Evolutionary conservation across 495 filamentous ascomycete genomes (phyloP).

Genomic region (Cercophora newfieldiana): DNA sequence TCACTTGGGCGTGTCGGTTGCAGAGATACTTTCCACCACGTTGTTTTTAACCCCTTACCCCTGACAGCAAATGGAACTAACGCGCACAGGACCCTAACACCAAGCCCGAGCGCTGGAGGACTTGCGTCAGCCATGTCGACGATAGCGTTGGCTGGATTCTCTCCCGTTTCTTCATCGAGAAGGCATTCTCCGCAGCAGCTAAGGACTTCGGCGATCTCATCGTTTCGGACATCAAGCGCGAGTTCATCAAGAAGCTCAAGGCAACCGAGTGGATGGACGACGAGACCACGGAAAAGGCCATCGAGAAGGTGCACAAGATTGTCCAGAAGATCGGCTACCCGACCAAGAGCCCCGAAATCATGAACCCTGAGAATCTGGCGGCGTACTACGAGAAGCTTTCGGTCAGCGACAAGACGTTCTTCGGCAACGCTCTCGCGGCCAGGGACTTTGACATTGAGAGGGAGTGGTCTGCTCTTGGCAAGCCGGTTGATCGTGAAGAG

Average conservation of each 20-base stretch:
- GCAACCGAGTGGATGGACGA: conserved; percentile 70
- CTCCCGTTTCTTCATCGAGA: conserved; percentile 60
- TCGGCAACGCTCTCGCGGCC: conserved; percentile 60
- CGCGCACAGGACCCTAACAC: conserved; percentile 47
- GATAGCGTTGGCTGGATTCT: conserved; percentile 55
- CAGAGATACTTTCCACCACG: no score
- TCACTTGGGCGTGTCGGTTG: no score
- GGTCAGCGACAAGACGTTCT: conserved; percentile 25
- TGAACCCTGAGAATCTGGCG: conserved; percentile 54
- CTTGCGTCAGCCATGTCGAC: conserved; percentile 61
- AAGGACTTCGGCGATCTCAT: conserved; percentile 55
- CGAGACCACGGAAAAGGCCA: conserved; percentile 57
- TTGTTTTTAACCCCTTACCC: no score
- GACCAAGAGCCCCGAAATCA: conserved; percentile 63
- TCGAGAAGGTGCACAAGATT: conserved; percentile 69
- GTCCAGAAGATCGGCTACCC: conserved; percentile 75
- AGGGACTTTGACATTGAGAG: conserved; percentile 58
- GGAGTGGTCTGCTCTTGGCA: conserved; percentile 47
- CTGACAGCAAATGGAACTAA: no score
- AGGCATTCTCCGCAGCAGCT: conserved; percentile 9
- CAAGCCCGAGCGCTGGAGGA: conserved; percentile 67
- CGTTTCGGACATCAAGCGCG: conserved; percentile 42
- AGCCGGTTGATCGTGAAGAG: conserved; percentile 63
- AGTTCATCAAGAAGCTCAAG: conserved; percentile 52
- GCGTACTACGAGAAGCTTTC: background rate